Conservation (phyloP, 2,329 filamentous ascomycete genomes). For the Botrytis paeoniae region DNA sequence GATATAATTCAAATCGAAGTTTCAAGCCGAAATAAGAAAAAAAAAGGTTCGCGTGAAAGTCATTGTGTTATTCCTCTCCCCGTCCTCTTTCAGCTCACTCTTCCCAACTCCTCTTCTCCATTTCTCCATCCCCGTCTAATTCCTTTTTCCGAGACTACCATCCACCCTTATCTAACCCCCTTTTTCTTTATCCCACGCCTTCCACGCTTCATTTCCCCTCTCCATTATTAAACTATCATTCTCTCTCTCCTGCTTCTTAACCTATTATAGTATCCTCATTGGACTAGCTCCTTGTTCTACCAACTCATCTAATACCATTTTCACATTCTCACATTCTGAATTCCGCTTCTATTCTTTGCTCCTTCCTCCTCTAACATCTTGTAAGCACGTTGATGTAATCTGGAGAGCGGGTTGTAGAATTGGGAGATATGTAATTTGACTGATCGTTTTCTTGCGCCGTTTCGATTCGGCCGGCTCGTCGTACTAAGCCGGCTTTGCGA, state of each 20-base stretch:
- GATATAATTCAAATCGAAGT: accelerated
- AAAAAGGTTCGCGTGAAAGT: neutral
- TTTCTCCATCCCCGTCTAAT: too few species aligned
- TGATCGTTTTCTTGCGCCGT: neutral
- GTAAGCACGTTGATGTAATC: neutral
- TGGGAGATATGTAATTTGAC: neutral
- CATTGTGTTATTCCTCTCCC: neutral
- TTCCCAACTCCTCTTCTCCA: too few species aligned
- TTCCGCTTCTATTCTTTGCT: accelerated
- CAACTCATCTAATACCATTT: neutral
- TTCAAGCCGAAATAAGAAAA: neutral
- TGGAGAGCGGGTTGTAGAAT: neutral
- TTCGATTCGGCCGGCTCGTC: neutral
- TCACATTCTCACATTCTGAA: neutral
- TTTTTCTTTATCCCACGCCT: too few species aligned
- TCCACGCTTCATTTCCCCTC: neutral
- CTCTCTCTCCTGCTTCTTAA: too few species aligned
- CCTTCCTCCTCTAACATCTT: too few species aligned
- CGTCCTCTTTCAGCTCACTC: accelerated
- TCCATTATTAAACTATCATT: neutral
- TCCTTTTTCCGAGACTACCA: too few species aligned
- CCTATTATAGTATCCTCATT: neutral
- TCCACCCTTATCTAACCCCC: too few species aligned
- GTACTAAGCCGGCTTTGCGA: neutral
- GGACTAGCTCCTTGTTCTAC: neutral